These are phyloP conservation scores for Dioszegia aurantiaca DNA, from an alignment of 768 basidiomycete genomes.

Conservation along the genomic window DNA sequence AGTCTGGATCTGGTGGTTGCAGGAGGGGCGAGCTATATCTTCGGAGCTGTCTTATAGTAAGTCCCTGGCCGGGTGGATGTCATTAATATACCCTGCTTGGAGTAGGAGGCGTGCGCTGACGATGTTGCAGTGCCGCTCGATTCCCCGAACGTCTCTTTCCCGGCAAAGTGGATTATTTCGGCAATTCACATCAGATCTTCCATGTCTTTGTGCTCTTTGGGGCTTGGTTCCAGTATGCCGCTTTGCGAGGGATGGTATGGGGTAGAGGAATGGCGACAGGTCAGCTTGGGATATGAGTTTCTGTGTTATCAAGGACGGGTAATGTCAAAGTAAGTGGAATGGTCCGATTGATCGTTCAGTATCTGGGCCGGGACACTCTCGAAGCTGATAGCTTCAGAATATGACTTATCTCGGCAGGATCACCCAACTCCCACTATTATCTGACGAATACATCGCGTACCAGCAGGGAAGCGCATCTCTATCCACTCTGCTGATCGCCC, in stretches of 20 bases:
- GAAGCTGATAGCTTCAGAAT: too few relatives aligned
- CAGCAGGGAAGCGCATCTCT: too few relatives aligned
- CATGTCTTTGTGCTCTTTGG: conserved; percentile 65
- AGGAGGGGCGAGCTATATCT: conserved; percentile 72
- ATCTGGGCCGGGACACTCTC: too few relatives aligned
- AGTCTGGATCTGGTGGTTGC: conserved; percentile 69
- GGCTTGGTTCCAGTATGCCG: conserved; percentile 41
- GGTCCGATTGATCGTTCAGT: too few relatives aligned
- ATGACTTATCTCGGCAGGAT: too few relatives aligned
- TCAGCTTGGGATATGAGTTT: too few relatives aligned
- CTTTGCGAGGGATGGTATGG: conserved; percentile 45
- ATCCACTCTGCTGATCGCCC: too few relatives aligned
- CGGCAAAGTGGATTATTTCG: conserved; percentile 74
- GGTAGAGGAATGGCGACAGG: conserved; percentile 35
- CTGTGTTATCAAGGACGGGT: too few relatives aligned
- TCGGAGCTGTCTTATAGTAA: conserved; percentile 77
- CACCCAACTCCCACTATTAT: too few relatives aligned
- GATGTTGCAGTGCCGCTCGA: conserved; percentile 78
- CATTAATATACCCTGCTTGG: neutral
- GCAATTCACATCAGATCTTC: conserved; percentile 86
- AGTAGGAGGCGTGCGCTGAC: too few relatives aligned
- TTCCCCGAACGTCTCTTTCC: conserved; percentile 73
- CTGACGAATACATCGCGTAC: too few relatives aligned
- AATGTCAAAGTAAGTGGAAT: too few relatives aligned
- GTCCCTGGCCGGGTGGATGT: conserved; percentile 37